Conservation (phyloP, 2,329 filamentous ascomycete genomes). For the Didymella pomorum region DNA sequence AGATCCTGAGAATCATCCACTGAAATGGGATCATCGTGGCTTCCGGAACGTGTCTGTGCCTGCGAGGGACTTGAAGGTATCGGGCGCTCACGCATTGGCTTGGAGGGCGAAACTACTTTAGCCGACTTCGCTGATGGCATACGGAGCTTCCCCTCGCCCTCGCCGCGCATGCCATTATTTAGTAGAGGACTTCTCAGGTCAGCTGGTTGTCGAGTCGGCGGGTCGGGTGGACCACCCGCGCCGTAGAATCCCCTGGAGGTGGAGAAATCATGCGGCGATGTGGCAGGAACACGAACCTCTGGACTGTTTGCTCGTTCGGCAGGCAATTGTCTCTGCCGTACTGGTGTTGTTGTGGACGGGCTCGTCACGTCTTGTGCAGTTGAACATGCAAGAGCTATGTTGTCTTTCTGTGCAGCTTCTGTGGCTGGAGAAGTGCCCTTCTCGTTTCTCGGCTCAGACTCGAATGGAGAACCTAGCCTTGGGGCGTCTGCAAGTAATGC, state of each 20-base stretch:
- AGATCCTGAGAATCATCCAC: slow-evolving; percentile 19
- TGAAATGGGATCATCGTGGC: slow-evolving; percentile 13
- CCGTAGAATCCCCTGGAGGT: not conserved
- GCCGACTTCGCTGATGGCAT: not conserved
- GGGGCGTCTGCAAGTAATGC: not conserved
- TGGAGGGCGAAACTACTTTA: not conserved
- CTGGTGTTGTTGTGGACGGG: not conserved
- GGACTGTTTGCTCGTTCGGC: not conserved
- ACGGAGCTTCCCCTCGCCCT: not conserved
- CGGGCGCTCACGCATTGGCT: not conserved
- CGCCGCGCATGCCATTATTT: not conserved
- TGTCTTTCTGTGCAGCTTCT: not conserved
- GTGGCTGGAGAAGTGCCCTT: not conserved
- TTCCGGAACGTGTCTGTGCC: slow-evolving; percentile 1
- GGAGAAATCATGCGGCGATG: not conserved
- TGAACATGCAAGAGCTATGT: too few relatives aligned
- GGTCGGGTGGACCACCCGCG: not conserved
- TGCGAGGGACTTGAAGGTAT: not conserved
- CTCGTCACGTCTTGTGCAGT: not conserved
- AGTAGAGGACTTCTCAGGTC: slow-evolving; percentile 3
- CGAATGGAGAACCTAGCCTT: not conserved
- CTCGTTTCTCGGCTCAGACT: not conserved
- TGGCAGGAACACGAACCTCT: slow-evolving; percentile 10
- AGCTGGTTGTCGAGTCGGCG: not conserved
- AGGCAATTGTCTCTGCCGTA: not conserved